phyloP scores from a whole-genome alignment of 805 yeast species.

The Wickerhamomyces sydowiorum region DNA sequence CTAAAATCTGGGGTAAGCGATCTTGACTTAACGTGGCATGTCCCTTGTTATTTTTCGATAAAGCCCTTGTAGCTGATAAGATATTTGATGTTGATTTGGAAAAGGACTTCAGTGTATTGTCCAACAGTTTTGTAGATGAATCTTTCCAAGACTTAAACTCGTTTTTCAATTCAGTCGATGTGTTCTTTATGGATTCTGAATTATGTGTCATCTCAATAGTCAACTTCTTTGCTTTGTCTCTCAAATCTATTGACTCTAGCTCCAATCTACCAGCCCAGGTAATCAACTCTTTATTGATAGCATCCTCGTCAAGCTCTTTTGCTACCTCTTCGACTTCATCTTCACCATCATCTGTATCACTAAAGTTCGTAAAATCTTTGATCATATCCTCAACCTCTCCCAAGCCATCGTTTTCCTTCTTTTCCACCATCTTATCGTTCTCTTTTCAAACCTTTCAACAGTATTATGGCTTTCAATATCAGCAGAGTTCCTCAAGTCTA shows the following conservation, averaged over 20 bases:
- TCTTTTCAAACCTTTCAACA: background rate
- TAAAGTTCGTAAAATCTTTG: background rate
- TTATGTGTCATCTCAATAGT: slow-evolving; percentile 10
- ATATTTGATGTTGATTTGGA: background rate
- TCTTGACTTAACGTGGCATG: too few species aligned
- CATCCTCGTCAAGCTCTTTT: slow-evolving; percentile 9
- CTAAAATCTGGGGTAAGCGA: background rate
- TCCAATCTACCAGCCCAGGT: slow-evolving; percentile 49
- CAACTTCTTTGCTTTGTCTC: slow-evolving; percentile 23
- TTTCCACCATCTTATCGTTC: background rate
- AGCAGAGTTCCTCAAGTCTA: too few species aligned
- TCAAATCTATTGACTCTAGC: slow-evolving; percentile 38
- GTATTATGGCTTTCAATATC: too few species aligned
- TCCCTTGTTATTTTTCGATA: background rate
- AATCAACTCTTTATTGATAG: slow-evolving; percentile 29
- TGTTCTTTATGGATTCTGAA: slow-evolving; percentile 2
- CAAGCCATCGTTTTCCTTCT: background rate
- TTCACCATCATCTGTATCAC: slow-evolving; percentile 5
- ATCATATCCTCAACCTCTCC: background rate
- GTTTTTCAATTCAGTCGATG: background rate
- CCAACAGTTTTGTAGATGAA: background rate
- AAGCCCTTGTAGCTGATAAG: background rate
- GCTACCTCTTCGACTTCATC: background rate
- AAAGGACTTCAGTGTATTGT: background rate
- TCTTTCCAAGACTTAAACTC: background rate